These are phyloP conservation scores for Bruguiera parviflora DNA, from an alignment of 345 rosid genomes.

Conservation along the genomic window DNA sequence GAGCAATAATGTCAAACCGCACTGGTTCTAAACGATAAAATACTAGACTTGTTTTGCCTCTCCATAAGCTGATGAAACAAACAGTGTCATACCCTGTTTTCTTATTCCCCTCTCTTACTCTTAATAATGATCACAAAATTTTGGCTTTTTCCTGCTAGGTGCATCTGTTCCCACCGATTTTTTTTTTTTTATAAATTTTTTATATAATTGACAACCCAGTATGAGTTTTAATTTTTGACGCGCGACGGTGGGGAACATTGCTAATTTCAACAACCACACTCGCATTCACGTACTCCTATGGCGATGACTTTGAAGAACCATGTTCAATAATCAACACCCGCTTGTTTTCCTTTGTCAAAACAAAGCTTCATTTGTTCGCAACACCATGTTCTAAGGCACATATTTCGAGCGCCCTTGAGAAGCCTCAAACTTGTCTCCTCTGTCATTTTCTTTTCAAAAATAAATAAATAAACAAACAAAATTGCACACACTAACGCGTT, in stretches of 20 bases:
- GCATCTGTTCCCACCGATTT: too few species aligned
- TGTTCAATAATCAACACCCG: neutral
- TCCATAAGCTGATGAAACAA: constrained; percentile 16
- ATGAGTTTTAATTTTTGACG: too few species aligned
- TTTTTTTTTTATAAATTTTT: neutral
- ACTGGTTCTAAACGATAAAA: neutral
- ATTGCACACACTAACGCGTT: neutral
- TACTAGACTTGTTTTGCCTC: constrained; percentile 1
- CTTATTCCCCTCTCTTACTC: neutral
- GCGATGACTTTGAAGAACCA: constrained; percentile 12
- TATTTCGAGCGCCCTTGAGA: constrained; percentile 28
- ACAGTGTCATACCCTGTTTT: neutral
- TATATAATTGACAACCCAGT: too few species aligned
- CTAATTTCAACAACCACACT: neutral
- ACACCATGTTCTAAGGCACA: constrained; percentile 47
- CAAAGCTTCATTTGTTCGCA: constrained; percentile 41
- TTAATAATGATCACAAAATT: neutral
- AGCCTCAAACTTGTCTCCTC: constrained; percentile 7
- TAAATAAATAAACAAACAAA: too few species aligned
- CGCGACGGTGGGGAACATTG: too few species aligned
- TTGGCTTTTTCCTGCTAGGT: neutral
- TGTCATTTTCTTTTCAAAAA: neutral
- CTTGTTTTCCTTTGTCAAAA: constrained; percentile 9
- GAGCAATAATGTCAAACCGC: neutral
- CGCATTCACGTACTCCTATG: constrained; percentile 5